Percentiles rank a stretch among this genome's conserved stretches.
phyloP scores from a whole-genome alignment of 768 basidiomycete species.

The Mycena floridula region DNA sequence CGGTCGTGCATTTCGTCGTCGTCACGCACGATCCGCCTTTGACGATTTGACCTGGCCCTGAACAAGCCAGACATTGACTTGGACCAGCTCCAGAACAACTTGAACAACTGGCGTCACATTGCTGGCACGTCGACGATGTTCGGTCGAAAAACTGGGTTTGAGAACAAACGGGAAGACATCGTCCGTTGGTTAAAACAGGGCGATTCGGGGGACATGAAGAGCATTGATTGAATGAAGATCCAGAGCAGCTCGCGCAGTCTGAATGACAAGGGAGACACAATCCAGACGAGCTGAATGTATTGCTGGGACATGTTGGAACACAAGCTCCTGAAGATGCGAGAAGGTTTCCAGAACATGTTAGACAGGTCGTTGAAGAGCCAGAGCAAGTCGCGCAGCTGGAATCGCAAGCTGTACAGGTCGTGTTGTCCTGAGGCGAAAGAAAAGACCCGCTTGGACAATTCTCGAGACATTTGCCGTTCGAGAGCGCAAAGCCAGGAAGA shows the following conservation, averaged over 20 bases:
- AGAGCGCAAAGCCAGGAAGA: conserved; percentile 69
- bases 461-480: conserved; percentile 60
- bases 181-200: conserved; percentile 69
- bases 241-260: conserved; percentile 80
- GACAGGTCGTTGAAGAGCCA: conserved; percentile 62
- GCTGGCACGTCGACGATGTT: conserved; percentile 54
- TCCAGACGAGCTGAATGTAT: conserved; percentile 59
- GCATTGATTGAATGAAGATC: conserved; percentile 76
- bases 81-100: conserved; percentile 70
- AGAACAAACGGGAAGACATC: conserved; percentile 75
- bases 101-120: conserved; percentile 73
- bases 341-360: conserved; percentile 61
- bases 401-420: conserved; percentile 75
- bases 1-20: conserved; percentile 44
- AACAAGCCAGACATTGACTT: conserved; percentile 68
- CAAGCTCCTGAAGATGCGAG: conserved; percentile 73
- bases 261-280: conserved; percentile 76
- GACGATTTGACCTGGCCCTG: conserved; percentile 55
- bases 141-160: conserved; percentile 68
- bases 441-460: conserved; percentile 74
- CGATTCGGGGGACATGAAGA: conserved; percentile 58
- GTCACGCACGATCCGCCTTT: conserved; percentile 57
- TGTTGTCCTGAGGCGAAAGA: conserved; percentile 61
- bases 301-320: conserved; percentile 66
- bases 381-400: conserved; percentile 70